Base-by-base conservation (phyloP, 306 rosid genomes). In the Arachis hypogaea region DNA sequence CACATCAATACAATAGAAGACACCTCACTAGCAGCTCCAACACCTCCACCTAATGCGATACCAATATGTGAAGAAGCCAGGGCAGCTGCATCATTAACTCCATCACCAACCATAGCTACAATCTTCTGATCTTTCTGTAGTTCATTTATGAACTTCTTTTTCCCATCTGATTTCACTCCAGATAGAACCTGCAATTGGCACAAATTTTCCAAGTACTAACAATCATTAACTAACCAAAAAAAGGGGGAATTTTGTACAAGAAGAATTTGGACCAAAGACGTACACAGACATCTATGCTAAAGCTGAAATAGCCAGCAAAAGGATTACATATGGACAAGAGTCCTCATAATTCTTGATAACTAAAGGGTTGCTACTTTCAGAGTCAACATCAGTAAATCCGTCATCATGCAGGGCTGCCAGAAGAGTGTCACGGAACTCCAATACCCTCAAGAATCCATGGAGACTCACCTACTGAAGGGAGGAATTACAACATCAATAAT, bases 91-190 rank as follows among this genome's bases (percentile, higher is more conserved):
- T 93, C 98, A 60, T 93, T 93, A 71, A 93, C 91, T 79, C 98
- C 98, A 82, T 93, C 98, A 59, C 97, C 97, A 81, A 91, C 98
- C 98, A 93, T 93, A 42, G 97, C 98, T 50, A 93, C 92, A 68
- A 91, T 55, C 47, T 80, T 89, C 42, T 82, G 82, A 78, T 84
- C 84, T 46, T 85, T 80, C 80, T 89, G 94, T 59, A 93, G 94
- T 61, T 78, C 77, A 50, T 82, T 86, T 73, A 91, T 84, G 80
- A 91, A 93, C 46, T 82, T 84, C 85, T 86, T 86, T 82, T 93
- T 93, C 79, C 82, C 92, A 12, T 78, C 87, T 43, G 97, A 97
- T 80, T 93, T 93, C 62, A 91, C 96, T 79, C 85, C 93, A 76
- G 92, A 91, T 22, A 85, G 76, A 68, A 93, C 98, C 98, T 93